A percentile compares a stretch with the other conserved stretches of the same genome.
Evolutionary conservation across 2,329 filamentous ascomycete genomes (phyloP).

Genomic region (Ophidiomyces ophidiicola): DNA sequence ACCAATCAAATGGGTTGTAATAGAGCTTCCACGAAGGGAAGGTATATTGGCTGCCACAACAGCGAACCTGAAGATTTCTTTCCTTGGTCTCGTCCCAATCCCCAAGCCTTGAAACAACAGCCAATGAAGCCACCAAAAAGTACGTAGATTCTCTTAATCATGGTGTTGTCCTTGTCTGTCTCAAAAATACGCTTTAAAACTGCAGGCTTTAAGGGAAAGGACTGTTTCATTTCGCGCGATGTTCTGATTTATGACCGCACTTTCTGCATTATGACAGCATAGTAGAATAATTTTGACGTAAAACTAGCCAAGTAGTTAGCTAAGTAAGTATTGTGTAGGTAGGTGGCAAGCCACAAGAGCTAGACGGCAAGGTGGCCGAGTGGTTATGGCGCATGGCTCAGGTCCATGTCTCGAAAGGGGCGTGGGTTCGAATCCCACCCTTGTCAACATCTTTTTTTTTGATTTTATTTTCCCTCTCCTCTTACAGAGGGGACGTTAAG

Average conservation of each 20-base stretch:
- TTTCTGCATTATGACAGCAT: not conserved
- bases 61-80: not conserved
- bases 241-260: not conserved
- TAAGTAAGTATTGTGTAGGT: no score
- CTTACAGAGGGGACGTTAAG: no score
- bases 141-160: not conserved
- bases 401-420: slow-evolving; percentile 8
- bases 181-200: not conserved
- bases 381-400: slow-evolving; percentile 7
- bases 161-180: not conserved
- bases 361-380: slow-evolving; percentile 2
- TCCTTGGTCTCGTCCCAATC: not conserved
- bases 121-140: not conserved
- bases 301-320: no score
- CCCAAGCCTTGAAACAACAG: not conserved
- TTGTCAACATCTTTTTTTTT: slow-evolving; percentile 7
- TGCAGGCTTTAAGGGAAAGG: not conserved
- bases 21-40: not conserved
- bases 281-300: not conserved
- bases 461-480: no score
- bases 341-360: no score
- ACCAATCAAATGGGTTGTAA: not conserved
- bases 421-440: slow-evolving; percentile 7
- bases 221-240: not conserved
- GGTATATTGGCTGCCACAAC: not conserved